These are phyloP conservation scores for Dothideomycetes sp. DNA, from an alignment of 2,329 filamentous ascomycete genomes.

Conservation along the genomic window DNA sequence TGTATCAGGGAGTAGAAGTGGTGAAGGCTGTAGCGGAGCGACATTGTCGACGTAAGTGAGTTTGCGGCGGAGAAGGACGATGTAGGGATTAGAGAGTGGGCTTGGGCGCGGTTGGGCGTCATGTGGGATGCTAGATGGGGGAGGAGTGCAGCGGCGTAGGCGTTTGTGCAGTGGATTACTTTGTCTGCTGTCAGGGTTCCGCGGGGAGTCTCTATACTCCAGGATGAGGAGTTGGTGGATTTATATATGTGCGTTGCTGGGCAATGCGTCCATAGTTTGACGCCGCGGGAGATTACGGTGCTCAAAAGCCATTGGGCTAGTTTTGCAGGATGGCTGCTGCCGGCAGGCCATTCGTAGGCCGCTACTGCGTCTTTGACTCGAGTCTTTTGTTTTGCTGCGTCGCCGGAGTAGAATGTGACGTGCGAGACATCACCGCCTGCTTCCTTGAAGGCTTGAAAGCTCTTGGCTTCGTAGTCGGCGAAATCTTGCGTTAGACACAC, in stretches of 20 bases:
- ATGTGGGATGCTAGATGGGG: constrained; percentile 25
- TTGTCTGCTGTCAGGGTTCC: constrained; percentile 19
- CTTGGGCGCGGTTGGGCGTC: constrained; percentile 34
- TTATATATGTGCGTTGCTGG: constrained; percentile 20
- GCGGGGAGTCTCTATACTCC: constrained; percentile 25
- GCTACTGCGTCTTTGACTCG: constrained; percentile 27
- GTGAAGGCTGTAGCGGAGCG: constrained; percentile 33
- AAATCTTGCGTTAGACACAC: constrained; percentile 38
- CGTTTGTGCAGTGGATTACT: constrained; percentile 31
- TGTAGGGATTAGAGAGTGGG: constrained; percentile 32
- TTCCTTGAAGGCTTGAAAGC: constrained; percentile 26
- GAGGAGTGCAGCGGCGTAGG: constrained; percentile 26
- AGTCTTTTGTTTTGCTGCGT: constrained; percentile 28
- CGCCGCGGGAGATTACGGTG: constrained; percentile 26
- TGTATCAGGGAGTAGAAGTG: constrained; percentile 43
- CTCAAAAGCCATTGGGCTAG: constrained; percentile 37
- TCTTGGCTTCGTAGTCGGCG: constrained; percentile 32
- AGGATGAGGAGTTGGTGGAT: constrained; percentile 13
- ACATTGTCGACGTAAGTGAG: constrained; percentile 30
- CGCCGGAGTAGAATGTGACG: constrained; percentile 27
- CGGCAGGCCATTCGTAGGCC: constrained; percentile 43
- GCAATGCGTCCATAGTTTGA: constrained; percentile 32
- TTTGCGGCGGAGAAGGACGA: constrained; percentile 24
- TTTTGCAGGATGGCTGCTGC: constrained; percentile 39
- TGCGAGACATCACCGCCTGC: constrained; percentile 35